Evolutionary conservation across 495 filamentous ascomycete genomes (phyloP), one percentile per base, ranked within the genome.

Genomic region (Rhypophila decipiens): DNA sequence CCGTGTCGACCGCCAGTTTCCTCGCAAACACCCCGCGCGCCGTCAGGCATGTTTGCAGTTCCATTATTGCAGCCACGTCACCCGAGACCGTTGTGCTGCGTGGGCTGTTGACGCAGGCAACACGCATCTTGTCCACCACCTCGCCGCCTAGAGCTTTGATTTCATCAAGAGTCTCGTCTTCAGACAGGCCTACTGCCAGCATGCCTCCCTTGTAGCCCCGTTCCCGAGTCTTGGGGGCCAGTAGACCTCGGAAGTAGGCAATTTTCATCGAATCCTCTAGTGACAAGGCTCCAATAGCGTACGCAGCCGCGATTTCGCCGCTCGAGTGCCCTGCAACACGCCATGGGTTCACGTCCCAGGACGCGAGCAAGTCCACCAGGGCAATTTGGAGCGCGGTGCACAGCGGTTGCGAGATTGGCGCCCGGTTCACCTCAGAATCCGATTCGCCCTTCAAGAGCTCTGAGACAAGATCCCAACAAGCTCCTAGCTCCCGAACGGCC

Each of bases 291-390:
- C 72, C 71, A 3, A 52, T 39, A 12, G 69, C 50, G 49, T 22
- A 44, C 23, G 65, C 65, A 0, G 65, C 65, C 2, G 65, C 65
- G 52, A 82, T 82, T 50, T 83, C 79, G 9, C 79, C 79, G 49
- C 72, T 77, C 1, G 78, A 83, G 48, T 83, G 78, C 2, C 79
- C 80, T 3, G 80, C 63, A 0, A 80, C 76, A 24, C 66, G 65
- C 20, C 46, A 44, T 1, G 77, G 76, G 5, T 42, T 31, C 4
- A 83, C 62, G 22, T 66, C 68, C 56, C 73, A 74, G 35, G 56
- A 63, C 9, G 49, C 44, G 4, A 83, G 55, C 7, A 81, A 50
- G 3, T 75, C 67, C 1, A 78, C 69, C 15, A 84, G 47, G 0
- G 70, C 70, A 11, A 77, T 58, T 44, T 77, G 73, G 0, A 77